Conservation (phyloP, 208 protist species). For the Giardia muris region DNA sequence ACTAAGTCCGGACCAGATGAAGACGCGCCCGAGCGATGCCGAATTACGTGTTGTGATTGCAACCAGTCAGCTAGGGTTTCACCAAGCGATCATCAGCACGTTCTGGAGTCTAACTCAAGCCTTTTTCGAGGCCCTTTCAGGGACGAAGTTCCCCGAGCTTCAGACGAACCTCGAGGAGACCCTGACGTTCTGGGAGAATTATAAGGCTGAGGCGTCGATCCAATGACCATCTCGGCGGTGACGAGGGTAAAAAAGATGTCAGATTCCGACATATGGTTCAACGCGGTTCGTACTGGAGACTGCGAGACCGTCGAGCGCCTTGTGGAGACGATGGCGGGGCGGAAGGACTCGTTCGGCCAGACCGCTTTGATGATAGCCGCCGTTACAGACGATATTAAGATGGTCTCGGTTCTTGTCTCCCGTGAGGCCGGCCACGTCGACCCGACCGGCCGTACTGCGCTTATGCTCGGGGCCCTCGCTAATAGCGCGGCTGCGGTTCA, state of each 20-base stretch:
- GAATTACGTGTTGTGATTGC: background rate
- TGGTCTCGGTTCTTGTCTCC: background rate
- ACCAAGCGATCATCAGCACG: background rate
- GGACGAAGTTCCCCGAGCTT: background rate
- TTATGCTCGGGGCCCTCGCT: background rate
- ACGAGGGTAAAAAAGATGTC: no score
- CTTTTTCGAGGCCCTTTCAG: background rate
- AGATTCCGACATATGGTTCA: background rate
- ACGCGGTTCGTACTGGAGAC: background rate
- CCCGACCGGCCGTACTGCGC: background rate
- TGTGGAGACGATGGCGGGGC: background rate
- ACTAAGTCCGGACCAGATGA: background rate
- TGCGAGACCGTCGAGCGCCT: background rate
- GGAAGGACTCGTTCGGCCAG: background rate
- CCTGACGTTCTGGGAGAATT: background rate
- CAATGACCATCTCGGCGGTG: no score
- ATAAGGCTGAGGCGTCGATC: no score
- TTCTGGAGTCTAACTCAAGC: background rate
- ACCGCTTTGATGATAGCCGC: background rate
- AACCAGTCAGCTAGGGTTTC: background rate
- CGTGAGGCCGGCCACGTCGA: background rate
- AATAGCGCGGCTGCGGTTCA: background rate
- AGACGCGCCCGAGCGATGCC: background rate
- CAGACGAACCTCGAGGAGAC: background rate
- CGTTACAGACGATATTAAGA: background rate